Evolutionary conservation across 106 monocot species (phyloP), one percentile per base, ranked within the genome.

Genomic region (Xerophyta viscosa): DNA sequence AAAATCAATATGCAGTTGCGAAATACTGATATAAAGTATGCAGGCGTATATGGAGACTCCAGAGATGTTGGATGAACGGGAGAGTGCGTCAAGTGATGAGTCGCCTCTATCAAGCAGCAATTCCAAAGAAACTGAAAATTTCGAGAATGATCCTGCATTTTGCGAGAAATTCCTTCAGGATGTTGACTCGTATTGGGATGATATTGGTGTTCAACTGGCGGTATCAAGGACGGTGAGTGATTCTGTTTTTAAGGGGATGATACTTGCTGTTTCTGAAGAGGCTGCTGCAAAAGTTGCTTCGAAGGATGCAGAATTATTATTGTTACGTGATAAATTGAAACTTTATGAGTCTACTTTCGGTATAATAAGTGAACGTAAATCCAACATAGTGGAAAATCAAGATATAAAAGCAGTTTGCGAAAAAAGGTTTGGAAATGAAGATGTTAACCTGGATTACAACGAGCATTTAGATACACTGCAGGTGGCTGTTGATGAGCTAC

Each of bases 171-270:
- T 66, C 37, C 42, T 93, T 33, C 61, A 88, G 31, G 81, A 92
- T 51, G 92, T 75, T 29, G 88, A 94, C 54, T 68, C 65, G 7
- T 88, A 80, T 29, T 77, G 71, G 88, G 84, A 88, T 50, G 93
- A 94, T 57, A 46, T 88, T 15, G 77, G 63, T 48, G 74, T 77
- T 24, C 68, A 80, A 8, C 58, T 94, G 13, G 74, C 62, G 4
- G 68, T 93, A 4, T 77, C 82, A 20, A 75, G 76, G 54, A 75
- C 82, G 77, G 87, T 87, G 21, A 71, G 50, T 68, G 87, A 87
- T 66, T 70, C 87, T 19, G 65, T 87, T 26, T 53, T 82, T 27
- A 79, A 64, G 36, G 92, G 80, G 46, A 87, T 83, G 56, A 69
- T 93, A 7, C 65, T 55, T 68, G 81, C 82, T 44, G 61, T 92